Evolutionary conservation across 257 asterid genomes (phyloP), one percentile per base, ranked within the genome.

Genomic region (Solanum sparsipilum): DNA sequence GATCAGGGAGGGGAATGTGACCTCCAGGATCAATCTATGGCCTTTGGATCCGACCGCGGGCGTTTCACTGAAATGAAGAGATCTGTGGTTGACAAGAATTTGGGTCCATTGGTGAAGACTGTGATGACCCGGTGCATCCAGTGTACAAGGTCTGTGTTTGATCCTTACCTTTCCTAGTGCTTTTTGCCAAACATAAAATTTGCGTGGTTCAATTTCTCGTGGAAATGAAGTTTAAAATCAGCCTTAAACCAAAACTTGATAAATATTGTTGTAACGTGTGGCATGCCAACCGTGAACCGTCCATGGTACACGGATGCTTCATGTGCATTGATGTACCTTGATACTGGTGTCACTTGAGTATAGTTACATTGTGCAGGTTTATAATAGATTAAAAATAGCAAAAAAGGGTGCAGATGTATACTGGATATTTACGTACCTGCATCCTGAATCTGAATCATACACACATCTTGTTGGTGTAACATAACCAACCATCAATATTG

Each of bases 1-100:
- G 99, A 96, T 91, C 99, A 96, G 93, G 99, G 99, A 87, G 99
- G 99, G 88, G 99, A 96, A 88, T 96, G 98, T 89, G 99, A 96
- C 90, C 99, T 95, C 73, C 98, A 96, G 90, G 98, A 96, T 86
- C 98, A 95, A 90, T 96, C 98, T 87, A 96, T 95, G 99, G 98
- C 98, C 72, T 96, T 96, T 93, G 99, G 99, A 16, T 94, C 99
- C 41, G 99, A 96, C 78, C 95, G 99, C 13, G 98, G 98, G 8
- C 98, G 98, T 88, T 96, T 96, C 91, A 96, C 99, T 63, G 99
- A 96, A 86, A 90, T 89, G 85, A 96, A 96, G 93, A 92, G 99
- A 91, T 96, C 99, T 23, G 98, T 96, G 83, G 99, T 96, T 68
- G 99, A 96, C 89, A 96, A 96, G 94, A 96, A 96, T 94, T 93